Base-by-base conservation (phyloP, 1,139 yeast genomes). In the Hyphopichia buzzinii region DNA sequence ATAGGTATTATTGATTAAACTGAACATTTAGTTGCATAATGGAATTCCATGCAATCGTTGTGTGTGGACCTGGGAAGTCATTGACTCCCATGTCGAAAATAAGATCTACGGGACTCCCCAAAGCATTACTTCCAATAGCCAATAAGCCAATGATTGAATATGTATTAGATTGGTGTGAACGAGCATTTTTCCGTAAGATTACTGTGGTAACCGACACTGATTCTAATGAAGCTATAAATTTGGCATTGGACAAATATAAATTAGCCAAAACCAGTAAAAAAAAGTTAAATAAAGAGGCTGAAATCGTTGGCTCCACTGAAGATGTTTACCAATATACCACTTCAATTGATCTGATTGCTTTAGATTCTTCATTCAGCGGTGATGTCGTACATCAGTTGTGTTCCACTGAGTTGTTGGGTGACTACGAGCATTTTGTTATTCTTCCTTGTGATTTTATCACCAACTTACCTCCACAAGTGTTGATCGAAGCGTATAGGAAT, bases 381-480 rank as follows among this genome's bases (percentile, higher is more conserved):
- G 81, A 75, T 38, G 66, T 82, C 27, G 56, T 89, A 26, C 49
- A 55, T 37, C 67, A 72, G 22, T 67, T 77, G 37, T 60, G 81
- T 49, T 14, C 75, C 65, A 62, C 38, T 52, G 62, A 39, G 55
- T 67, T 38, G 49, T 62, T 40, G 55, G 68, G 34, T 78, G 42
- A 52, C n/a, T 48, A 43, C 30, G 43, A 53, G 36, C 49, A 86
- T 54, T 83, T 88, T 52, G 87, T 89, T 15, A 60, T 92, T 29
- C 64, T 94, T 42, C 97, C 98, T 3, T 90, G 97, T 64, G 98
- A 94, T 59, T 85, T 92, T 52, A 71, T 92, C 34, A 88, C 97
- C 4, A 90, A 90, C 57, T 69, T 90, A 29, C 96, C 96, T 4
- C 96, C 98, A 3, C 92, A 85, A 50, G 84, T 84, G 16, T 69